Evolutionary conservation across 1,284 basidiomycete species (phyloP).

Genomic region (Cutaneotrichosporon mucoides): DNA sequence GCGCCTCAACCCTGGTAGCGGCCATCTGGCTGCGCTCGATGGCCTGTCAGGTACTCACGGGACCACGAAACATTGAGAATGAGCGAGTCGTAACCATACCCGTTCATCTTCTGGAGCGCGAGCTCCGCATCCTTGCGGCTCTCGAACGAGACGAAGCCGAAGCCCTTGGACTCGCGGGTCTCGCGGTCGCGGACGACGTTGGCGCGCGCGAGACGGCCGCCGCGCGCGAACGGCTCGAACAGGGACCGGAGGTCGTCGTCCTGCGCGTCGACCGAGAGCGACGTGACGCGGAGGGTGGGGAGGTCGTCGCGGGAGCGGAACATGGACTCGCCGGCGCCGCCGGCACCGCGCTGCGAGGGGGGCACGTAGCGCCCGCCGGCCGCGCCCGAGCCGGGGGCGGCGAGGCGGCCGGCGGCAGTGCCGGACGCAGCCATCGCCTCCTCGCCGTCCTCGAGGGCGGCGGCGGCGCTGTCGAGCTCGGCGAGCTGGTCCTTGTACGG

Average conservation of each 20-base stretch:
- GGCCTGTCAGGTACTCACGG: slow-evolving; percentile 22
- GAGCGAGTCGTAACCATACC: slow-evolving; percentile 57
- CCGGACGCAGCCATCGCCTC: slow-evolving; percentile 25
- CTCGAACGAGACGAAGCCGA: slow-evolving; percentile 75
- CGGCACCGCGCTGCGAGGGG: slow-evolving; percentile 54
- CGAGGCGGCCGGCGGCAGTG: slow-evolving; percentile 21
- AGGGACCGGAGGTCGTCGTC: slow-evolving; percentile 92
- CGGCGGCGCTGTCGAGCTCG: slow-evolving; percentile 67
- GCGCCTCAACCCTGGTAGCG: no score
- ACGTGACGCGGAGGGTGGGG: slow-evolving; percentile 95
- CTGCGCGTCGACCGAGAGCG: slow-evolving; percentile 90
- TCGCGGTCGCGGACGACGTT: slow-evolving; percentile 95
- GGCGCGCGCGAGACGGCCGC: slow-evolving; percentile 80
- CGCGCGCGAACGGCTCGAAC: slow-evolving; percentile 59
- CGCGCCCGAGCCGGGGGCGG: slow-evolving; percentile 16
- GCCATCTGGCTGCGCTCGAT: not conserved
- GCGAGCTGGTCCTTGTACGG: slow-evolving; percentile 88
- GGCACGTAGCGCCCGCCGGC: slow-evolving; percentile 80
- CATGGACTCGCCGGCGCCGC: slow-evolving; percentile 79
- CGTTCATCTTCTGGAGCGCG: slow-evolving; percentile 91
- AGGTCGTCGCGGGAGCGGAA: slow-evolving; percentile 73
- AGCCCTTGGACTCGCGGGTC: slow-evolving; percentile 87
- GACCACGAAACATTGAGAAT: slow-evolving; percentile 46
- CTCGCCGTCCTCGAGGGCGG: slow-evolving; percentile 52
- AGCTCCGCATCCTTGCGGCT: slow-evolving; percentile 71